Conservation (phyloP, 176 grass and related monocot species). For the Triticum urartu region DNA sequence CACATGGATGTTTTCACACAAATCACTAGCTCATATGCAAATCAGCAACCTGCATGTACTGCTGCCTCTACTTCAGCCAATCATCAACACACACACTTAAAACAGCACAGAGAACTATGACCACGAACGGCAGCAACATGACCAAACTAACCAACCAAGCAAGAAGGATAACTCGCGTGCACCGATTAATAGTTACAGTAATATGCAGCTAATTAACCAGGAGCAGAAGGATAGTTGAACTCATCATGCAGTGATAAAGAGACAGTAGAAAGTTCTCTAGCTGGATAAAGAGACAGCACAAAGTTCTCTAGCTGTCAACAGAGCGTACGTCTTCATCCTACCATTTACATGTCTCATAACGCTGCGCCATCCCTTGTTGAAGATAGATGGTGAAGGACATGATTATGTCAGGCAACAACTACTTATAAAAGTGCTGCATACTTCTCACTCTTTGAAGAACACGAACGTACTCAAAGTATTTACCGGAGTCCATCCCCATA, state of each 20-base stretch:
- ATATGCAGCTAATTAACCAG: neutral
- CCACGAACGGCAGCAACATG: neutral
- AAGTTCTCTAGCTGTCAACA: neutral
- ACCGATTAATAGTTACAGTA: neutral
- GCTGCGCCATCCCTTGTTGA: neutral
- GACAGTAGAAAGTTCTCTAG: neutral
- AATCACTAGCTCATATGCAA: no score
- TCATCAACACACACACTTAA: neutral
- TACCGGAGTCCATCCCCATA: constrained; percentile 64
- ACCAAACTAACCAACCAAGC: neutral
- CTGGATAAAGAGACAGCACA: neutral
- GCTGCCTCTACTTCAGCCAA: no score
- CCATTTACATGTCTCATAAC: constrained; percentile 12
- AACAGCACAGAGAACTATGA: neutral
- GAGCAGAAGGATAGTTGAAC: neutral
- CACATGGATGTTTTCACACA: neutral
- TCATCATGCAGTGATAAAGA: neutral
- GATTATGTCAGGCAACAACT: constrained; percentile 7
- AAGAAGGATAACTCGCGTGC: neutral
- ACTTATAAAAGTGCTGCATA: constrained; percentile 32
- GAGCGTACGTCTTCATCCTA: neutral
- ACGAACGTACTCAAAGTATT: constrained; percentile 67
- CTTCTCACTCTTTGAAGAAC: constrained; percentile 60
- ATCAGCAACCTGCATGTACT: no score
- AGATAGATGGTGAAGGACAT: constrained; percentile 10